phyloP scores from a whole-genome alignment of 1,139 yeast species.

The Debaryomyces nepalensis region DNA sequence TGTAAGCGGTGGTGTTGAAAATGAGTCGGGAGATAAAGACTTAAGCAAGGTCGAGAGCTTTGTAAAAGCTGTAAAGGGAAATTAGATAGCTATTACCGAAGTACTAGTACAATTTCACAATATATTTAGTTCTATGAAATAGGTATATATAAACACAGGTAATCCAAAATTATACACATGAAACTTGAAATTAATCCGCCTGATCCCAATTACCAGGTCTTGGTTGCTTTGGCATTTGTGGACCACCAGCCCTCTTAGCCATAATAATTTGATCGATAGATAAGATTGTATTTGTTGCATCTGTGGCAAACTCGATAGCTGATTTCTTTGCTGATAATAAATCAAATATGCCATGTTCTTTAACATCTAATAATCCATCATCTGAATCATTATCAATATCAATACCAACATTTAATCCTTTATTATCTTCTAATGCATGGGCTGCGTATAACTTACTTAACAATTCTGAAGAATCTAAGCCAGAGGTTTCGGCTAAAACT shows the following conservation, averaged over 20 bases:
- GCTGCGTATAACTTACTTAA: constrained; percentile 88
- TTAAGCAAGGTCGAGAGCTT: constrained; percentile 60
- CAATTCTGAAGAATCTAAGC: constrained; percentile 86
- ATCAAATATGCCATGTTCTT: constrained; percentile 73
- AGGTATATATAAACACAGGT: constrained; percentile 11
- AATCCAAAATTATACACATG: not conserved
- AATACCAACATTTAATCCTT: constrained; percentile 59
- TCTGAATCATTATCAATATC: constrained; percentile 70
- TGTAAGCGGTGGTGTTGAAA: constrained; percentile 95
- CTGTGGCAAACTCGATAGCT: constrained; percentile 93
- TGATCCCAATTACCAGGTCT: constrained; percentile 98
- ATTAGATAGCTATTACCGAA: constrained; percentile 6
- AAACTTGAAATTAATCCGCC: constrained; percentile 58
- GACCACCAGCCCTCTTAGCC: constrained; percentile 98
- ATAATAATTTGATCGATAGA: constrained; percentile 90
- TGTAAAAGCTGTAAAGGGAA: constrained; percentile 49
- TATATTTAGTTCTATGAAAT: constrained; percentile 3
- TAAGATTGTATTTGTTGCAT: constrained; percentile 89
- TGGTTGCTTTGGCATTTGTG: constrained; percentile 85
- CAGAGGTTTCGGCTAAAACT: constrained; percentile 92
- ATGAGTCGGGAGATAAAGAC: constrained; percentile 70
- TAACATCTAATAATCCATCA: constrained; percentile 75
- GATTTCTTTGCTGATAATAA: constrained; percentile 78
- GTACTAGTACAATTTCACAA: not conserved
- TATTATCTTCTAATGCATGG: constrained; percentile 52